Percentiles rank a stretch among this genome's conserved stretches.
These are phyloP conservation scores for Tulasnella sp. DNA, from an alignment of 768 basidiomycete species.

Conservation along the genomic window DNA sequence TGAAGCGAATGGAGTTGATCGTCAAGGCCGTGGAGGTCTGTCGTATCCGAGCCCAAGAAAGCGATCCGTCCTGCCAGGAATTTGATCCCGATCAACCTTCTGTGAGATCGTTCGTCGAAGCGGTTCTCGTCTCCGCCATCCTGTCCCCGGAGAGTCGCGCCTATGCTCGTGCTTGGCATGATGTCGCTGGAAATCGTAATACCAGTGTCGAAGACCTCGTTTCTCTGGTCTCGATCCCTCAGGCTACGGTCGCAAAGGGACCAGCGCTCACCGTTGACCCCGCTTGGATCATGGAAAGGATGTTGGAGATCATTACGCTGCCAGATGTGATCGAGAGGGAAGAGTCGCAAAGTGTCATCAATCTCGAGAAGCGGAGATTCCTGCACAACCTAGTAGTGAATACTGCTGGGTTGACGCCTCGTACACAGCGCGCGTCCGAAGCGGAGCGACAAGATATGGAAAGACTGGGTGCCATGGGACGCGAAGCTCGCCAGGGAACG, in stretches of 20 bases:
- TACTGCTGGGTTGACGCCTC: slow-evolving; percentile 45
- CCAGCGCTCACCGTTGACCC: slow-evolving; percentile 59
- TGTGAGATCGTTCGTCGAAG: slow-evolving; percentile 75
- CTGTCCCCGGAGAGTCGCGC: slow-evolving; percentile 75
- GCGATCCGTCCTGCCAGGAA: slow-evolving; percentile 36
- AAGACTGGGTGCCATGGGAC: slow-evolving; percentile 70
- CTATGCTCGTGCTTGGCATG: slow-evolving; percentile 74
- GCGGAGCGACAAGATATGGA: slow-evolving; percentile 65
- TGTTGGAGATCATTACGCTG: slow-evolving; percentile 71
- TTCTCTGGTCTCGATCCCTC: slow-evolving; percentile 38
- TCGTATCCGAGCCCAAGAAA: slow-evolving; percentile 44
- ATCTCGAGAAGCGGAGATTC: slow-evolving; percentile 77
- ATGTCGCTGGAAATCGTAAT: slow-evolving; percentile 60
- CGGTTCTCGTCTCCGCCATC: slow-evolving; percentile 68
- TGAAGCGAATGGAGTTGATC: slow-evolving; percentile 67
- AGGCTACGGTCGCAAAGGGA: not conserved
- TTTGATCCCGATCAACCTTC: slow-evolving; percentile 53
- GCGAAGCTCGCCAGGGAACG: slow-evolving; percentile 55
- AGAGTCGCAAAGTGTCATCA: slow-evolving; percentile 55
- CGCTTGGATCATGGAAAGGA: slow-evolving; percentile 77
- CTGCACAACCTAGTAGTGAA: slow-evolving; percentile 61
- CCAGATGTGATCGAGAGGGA: slow-evolving; percentile 65
- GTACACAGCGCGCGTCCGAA: slow-evolving; percentile 47
- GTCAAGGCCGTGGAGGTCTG: slow-evolving; percentile 71
- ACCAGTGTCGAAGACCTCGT: slow-evolving; percentile 56